Conservation (phyloP, 306 rosid genomes). For the Prunus fruticosa region DNA sequence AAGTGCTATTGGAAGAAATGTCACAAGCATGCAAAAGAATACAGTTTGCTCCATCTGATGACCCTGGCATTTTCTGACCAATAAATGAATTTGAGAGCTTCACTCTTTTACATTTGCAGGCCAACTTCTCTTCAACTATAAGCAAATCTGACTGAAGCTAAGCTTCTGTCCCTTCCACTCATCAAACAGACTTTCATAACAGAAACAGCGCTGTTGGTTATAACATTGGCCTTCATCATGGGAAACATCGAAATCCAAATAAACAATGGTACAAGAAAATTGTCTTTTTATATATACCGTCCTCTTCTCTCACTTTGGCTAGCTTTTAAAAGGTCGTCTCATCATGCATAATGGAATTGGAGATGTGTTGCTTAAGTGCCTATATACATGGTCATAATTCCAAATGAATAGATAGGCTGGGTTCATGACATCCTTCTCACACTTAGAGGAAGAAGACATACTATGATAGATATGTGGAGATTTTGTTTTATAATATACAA, state of each 20-base stretch:
- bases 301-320: not conserved
- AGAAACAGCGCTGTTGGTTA: not conserved
- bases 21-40: constrained; percentile 22
- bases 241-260: constrained; percentile 2
- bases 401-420: not conserved
- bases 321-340: not conserved
- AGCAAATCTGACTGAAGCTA: not conserved
- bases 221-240: not conserved
- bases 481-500: not conserved
- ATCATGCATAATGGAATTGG: too few species aligned
- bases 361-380: too few species aligned
- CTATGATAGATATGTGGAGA: not conserved
- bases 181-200: not conserved
- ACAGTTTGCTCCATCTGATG: constrained; percentile 37
- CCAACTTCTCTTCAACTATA: not conserved
- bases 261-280: not conserved
- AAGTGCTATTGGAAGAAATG: constrained; percentile 28
- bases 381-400: too few species aligned
- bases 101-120: not conserved
- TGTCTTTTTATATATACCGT: not conserved
- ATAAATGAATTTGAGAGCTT: not conserved
- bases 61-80: constrained; percentile 6
- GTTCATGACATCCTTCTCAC: not conserved
- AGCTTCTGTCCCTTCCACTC: not conserved
- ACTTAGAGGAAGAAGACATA: not conserved